phyloP scores from a whole-genome alignment of 495 filamentous ascomycete genomes.

The Neurospora sp. region DNA sequence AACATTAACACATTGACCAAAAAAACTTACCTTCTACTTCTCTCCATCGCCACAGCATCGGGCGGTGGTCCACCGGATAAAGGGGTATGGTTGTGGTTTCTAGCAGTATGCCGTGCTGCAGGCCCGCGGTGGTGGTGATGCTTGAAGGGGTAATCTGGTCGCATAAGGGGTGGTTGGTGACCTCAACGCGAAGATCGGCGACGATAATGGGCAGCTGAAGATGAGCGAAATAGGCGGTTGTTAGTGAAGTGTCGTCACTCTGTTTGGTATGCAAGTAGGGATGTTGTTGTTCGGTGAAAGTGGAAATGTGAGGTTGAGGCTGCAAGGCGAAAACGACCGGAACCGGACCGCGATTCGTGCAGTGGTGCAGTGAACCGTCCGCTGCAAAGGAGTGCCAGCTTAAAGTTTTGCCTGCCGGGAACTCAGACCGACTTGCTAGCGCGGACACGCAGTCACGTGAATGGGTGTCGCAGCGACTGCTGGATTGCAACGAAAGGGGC shows the following conservation, averaged over 20 bases:
- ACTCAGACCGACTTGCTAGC: background rate
- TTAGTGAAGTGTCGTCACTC: background rate
- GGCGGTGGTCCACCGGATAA: background rate
- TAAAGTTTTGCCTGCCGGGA: background rate
- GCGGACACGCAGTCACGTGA: background rate
- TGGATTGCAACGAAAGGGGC: background rate
- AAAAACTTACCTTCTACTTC: conserved; percentile 29
- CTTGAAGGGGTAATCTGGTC: conserved; percentile 1
- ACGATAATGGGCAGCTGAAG: background rate
- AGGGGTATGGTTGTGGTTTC: conserved; percentile 1
- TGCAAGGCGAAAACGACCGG: background rate
- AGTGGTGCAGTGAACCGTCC: background rate
- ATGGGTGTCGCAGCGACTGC: background rate
- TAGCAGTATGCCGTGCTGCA: background rate
- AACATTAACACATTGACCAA: background rate
- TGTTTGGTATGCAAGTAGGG: background rate
- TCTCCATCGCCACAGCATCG: conserved; percentile 10
- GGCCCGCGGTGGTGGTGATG: background rate
- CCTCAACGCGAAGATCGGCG: background rate
- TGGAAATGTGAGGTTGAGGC: background rate
- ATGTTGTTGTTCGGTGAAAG: background rate
- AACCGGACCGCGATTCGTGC: background rate
- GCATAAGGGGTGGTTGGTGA: background rate
- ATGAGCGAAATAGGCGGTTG: background rate
- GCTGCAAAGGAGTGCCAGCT: background rate